phyloP scores from a whole-genome alignment of 2,329 filamentous ascomycete species.

The Endoconidiophora laricicola region DNA sequence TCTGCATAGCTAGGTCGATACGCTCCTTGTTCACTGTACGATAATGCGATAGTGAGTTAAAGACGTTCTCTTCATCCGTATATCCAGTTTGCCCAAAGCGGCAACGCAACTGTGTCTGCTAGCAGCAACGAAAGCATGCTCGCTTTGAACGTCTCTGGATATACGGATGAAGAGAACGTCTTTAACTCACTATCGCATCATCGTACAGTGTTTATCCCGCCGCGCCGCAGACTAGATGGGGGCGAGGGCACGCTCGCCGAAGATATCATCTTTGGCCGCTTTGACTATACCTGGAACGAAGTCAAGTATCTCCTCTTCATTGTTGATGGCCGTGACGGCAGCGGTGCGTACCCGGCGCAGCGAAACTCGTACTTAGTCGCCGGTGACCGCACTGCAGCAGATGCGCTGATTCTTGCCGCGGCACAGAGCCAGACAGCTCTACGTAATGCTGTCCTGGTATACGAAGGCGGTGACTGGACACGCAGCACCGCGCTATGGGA shows the following conservation, averaged over 20 bases:
- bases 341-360: slow-evolving; percentile 17
- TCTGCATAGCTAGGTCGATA: slow-evolving; percentile 25
- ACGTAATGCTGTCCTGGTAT: slow-evolving; percentile 50
- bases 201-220: slow-evolving; percentile 25
- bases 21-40: slow-evolving; percentile 29
- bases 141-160: neutral
- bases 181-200: slow-evolving; percentile 18
- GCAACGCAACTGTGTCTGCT: slow-evolving; percentile 19
- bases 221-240: slow-evolving; percentile 25
- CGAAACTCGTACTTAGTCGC: slow-evolving; percentile 26
- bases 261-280: slow-evolving; percentile 24
- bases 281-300: slow-evolving; percentile 26
- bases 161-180: neutral
- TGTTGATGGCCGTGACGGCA: slow-evolving; percentile 26
- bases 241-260: slow-evolving; percentile 21
- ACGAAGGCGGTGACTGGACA: slow-evolving; percentile 44
- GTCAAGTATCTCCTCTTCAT: slow-evolving; percentile 29
- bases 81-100: slow-evolving; percentile 23
- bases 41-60: slow-evolving; percentile 18
- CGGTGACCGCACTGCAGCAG: slow-evolving; percentile 19
- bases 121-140: slow-evolving; percentile 21
- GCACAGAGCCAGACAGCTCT: slow-evolving; percentile 38
- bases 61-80: neutral
- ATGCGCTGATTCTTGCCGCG: slow-evolving; percentile 38
- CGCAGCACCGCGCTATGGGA: slow-evolving; percentile 45